A percentile compares a stretch with the other conserved stretches of the same genome.
Evolutionary conservation across 2,329 filamentous ascomycete genomes (phyloP).

Genomic region (Chaetoscypha palmicola): DNA sequence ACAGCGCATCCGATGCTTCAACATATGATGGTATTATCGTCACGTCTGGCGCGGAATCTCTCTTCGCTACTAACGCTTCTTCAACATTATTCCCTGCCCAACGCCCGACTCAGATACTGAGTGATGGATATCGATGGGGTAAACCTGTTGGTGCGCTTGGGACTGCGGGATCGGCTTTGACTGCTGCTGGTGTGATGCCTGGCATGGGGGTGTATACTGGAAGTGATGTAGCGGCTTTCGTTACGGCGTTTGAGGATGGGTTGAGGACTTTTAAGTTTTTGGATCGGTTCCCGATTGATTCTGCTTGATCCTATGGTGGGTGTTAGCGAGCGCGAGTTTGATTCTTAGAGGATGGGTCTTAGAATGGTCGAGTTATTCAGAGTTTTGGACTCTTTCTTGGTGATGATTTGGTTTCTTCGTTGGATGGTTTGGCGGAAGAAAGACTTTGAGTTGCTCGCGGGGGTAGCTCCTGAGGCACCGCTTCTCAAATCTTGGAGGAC

Average conservation of each 20-base stretch:
- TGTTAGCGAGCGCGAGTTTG: no score
- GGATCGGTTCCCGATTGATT: slow-evolving; percentile 54
- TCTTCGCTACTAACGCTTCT: slow-evolving; percentile 40
- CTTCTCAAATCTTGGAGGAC: no score
- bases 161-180: slow-evolving; percentile 26
- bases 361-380: no score
- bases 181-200: slow-evolving; percentile 30
- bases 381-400: no score
- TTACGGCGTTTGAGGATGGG: slow-evolving; percentile 46
- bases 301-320: no score
- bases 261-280: slow-evolving; percentile 60
- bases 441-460: no score
- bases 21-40: slow-evolving; percentile 59
- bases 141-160: slow-evolving; percentile 62
- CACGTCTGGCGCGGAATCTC: slow-evolving; percentile 42
- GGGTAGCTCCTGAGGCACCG: no score
- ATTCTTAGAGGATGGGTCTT: no score
- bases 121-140: slow-evolving; percentile 58
- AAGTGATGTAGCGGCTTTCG: slow-evolving; percentile 34
- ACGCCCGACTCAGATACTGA: slow-evolving; percentile 55
- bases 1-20: slow-evolving; percentile 56
- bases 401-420: no score
- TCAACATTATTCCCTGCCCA: slow-evolving; percentile 56
- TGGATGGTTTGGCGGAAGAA: no score
- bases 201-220: slow-evolving; percentile 36